Percentiles rank a stretch among this genome's conserved stretches.
These are phyloP conservation scores for Yamadazyma mexicana DNA, from an alignment of 1,139 yeast genomes.

Conservation along the genomic window DNA sequence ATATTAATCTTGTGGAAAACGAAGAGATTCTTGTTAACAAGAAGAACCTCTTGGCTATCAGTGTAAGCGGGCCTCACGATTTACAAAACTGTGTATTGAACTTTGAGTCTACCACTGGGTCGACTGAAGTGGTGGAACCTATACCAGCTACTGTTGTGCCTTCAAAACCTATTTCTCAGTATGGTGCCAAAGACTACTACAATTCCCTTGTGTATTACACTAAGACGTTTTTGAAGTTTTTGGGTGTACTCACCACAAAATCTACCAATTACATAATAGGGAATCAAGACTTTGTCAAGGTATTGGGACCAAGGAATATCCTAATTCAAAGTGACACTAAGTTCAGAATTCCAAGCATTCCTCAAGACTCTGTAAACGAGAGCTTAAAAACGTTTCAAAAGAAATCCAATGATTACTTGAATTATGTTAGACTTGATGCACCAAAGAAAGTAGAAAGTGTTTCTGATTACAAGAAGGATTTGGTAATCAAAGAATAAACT, in stretches of 20 bases:
- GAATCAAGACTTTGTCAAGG: constrained; percentile 41
- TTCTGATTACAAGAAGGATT: constrained; percentile 27
- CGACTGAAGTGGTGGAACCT: not conserved
- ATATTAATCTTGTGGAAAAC: constrained; percentile 40
- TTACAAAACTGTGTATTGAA: constrained; percentile 33
- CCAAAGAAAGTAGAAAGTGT: constrained; percentile 28
- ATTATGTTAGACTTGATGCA: constrained; percentile 16
- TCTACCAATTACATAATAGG: constrained; percentile 27
- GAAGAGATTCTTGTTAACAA: constrained; percentile 53
- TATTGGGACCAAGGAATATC: constrained; percentile 57
- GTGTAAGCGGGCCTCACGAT: constrained; percentile 52
- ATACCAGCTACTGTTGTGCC: too few species aligned
- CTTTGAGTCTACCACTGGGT: not conserved
- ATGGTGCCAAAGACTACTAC: not conserved
- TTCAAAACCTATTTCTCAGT: not conserved
- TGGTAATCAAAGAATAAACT: not conserved
- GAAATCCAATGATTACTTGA: constrained; percentile 43
- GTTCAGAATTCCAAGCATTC: constrained; percentile 15
- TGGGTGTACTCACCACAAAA: constrained; percentile 5
- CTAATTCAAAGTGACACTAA: constrained; percentile 43
- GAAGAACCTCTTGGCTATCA: constrained; percentile 49
- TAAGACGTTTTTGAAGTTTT: constrained; percentile 1
- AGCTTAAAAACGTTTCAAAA: constrained; percentile 11
- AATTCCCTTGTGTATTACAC: not conserved
- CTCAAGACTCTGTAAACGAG: constrained; percentile 12